Evolutionary conservation across 257 asterid genomes (phyloP), one percentile per base, ranked within the genome.

Genomic region (Paraleonurus japonicus): DNA sequence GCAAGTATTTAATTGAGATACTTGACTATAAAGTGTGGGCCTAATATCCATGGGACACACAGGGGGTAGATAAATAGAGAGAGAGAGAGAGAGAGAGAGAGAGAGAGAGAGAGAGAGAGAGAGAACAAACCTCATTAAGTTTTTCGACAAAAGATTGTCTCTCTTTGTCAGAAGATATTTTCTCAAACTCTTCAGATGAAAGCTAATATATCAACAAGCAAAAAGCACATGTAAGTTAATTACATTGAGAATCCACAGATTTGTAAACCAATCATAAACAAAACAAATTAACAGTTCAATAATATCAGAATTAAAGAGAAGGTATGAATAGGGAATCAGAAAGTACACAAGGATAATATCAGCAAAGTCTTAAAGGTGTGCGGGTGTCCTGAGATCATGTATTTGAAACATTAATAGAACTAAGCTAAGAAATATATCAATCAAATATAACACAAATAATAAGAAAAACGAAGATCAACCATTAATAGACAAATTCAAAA

Each of bases 61-160:
- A 35, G 7, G 10, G 17, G n/a, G n/a, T n/a, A n/a, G n/a, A n/a
- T n/a, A n/a, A n/a, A n/a, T n/a, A n/a, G n/a, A n/a, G n/a, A n/a
- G n/a, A n/a, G n/a, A n/a, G n/a, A 58, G 7, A 28, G 2, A 7
- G 11, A 27, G 3, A 13, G 5, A 20, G 33, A 24, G 7, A 15
- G 17, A 30, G 32, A 50, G 26, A 54, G 70, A 60, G 76, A 69
- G 73, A 57, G 32, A 66, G 77, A 43, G 75, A 73, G 67, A 57
- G 78, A 58, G 55, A 69, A 54, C 82, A 70, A 69, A 95, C 99
- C 99, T 95, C 97, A 53, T 82, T 90, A 78, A 95, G 99, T 78
- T 89, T 91, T 81, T 87, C 94, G 24, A 86, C 48, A 75, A 89
- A 92, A 76, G 95, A 82, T 81, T 89, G 83, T 43, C 98, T 89